These are phyloP conservation scores for Gossypium herbaceum DNA, from an alignment of 345 rosid species.

Conservation along the genomic window DNA sequence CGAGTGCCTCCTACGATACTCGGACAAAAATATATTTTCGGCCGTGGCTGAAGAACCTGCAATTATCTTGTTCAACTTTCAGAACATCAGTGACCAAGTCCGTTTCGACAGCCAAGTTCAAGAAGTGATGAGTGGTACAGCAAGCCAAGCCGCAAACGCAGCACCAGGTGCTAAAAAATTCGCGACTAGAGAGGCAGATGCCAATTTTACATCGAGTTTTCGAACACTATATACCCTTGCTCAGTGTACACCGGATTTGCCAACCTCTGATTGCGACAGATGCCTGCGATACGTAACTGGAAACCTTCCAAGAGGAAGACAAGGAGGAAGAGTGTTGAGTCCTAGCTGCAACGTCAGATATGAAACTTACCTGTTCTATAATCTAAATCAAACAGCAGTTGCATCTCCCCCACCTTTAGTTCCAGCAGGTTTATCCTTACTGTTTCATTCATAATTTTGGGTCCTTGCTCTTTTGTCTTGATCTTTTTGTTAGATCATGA, in stretches of 20 bases:
- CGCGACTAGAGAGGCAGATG: neutral
- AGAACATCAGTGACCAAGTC: neutral
- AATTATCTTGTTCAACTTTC: fast-evolving
- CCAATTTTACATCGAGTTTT: neutral
- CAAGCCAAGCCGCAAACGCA: neutral
- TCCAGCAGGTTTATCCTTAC: neutral
- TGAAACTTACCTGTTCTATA: neutral
- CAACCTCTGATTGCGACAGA: neutral
- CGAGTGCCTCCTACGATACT: neutral
- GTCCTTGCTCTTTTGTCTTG: neutral
- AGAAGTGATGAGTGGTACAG: neutral
- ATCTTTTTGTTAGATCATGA: no score
- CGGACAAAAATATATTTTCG: neutral
- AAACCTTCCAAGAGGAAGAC: neutral
- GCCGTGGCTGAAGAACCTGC: neutral
- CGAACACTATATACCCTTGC: neutral
- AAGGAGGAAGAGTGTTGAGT: neutral
- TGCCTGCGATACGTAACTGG: neutral
- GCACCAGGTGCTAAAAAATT: neutral
- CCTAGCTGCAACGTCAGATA: conserved; percentile 16
- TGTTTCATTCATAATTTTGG: neutral
- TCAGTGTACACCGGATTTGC: conserved; percentile 1
- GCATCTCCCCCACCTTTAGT: neutral
- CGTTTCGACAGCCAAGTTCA: neutral
- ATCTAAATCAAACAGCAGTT: conserved; percentile 8